A percentile compares a stretch with the other conserved stretches of the same genome.
These are phyloP conservation scores for Crotalaria pallida DNA, from an alignment of 306 rosid genomes.

Conservation along the genomic window DNA sequence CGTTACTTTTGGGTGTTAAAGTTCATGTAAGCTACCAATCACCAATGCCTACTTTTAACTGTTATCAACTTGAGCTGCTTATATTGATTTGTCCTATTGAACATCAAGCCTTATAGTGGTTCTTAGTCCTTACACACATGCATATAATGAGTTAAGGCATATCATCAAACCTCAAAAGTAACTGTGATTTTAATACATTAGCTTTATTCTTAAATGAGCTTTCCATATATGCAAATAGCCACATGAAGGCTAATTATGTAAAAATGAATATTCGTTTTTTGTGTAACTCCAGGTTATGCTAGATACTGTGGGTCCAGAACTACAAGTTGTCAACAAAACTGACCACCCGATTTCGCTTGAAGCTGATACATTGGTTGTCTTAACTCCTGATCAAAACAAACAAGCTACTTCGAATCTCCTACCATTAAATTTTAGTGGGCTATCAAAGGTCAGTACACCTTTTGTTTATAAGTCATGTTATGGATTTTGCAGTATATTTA, in stretches of 20 bases:
- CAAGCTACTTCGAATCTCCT: constrained; percentile 68
- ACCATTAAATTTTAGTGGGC: constrained; percentile 72
- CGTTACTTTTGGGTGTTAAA: no score
- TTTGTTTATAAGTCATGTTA: background rate
- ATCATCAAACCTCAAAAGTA: background rate
- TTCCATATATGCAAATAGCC: background rate
- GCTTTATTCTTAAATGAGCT: background rate
- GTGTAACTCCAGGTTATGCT: constrained; percentile 70
- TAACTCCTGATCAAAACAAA: constrained; percentile 71
- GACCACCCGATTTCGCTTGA: constrained; percentile 59
- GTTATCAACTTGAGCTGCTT: background rate
- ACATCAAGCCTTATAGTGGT: background rate
- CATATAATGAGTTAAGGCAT: background rate
- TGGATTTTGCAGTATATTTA: background rate
- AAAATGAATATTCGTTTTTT: background rate
- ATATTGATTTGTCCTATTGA: background rate
- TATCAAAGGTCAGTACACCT: constrained; percentile 58
- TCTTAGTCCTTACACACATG: background rate
- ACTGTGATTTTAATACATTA: background rate
- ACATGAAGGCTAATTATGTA: constrained; percentile 4
- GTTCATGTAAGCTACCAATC: no score
- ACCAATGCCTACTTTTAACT: background rate
- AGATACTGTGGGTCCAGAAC: constrained; percentile 83
- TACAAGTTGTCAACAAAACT: constrained; percentile 71
- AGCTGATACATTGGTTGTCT: constrained; percentile 59